Evolutionary conservation across 164 flowering plant genomes (phyloP), one percentile per base, ranked within the genome.

Genomic region (Magnolia officinalis): DNA sequence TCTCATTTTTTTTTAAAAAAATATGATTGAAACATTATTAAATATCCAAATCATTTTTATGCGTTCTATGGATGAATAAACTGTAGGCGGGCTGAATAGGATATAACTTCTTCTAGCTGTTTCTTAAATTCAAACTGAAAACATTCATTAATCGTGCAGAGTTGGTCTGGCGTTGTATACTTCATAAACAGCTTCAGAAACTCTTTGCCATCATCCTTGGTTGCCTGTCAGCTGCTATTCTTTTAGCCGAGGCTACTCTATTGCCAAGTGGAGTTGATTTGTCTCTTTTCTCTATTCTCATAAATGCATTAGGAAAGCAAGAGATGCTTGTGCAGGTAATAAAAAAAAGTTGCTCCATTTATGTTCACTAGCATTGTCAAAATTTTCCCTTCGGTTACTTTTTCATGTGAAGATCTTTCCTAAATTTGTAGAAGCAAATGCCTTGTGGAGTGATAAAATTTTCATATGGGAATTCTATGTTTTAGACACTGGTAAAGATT

Each of bases 261-360:
- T 86, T 94, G 68, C 91, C 91, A 9, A 87, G 88, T 77, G 90
- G 90, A 70, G 92, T 96, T 70, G 88, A 96, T 85, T 86, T 96
- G 61, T 96, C 98, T 75, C 92, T 96, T 74, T 94, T 96, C 78
- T 96, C 99, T 58, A 84, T 92, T 76, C 91, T 96, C 55, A 90
- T 96, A 63, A 91, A 91, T n/a, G 89, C 91, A 21, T 92, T 88
- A 8, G 87, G 86, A 79, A 78, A 78, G 73, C 85, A 92, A 72
- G 99, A 96, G 79, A 83, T 93, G 66, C 88, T 93, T 81, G 96
- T 96, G 78, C 98, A 96, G 98, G 99, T 96, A 85, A 4, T 37
- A 37, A 37, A 45, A 55, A 55, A 55, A 11, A 55, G 10, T 55
- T 55, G 61, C 61, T 55, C 13, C 18, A 11, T 55, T 55, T 55